Evolutionary conservation across 768 basidiomycete species (phyloP).

Genomic region (Tephrocybe sp.): DNA sequence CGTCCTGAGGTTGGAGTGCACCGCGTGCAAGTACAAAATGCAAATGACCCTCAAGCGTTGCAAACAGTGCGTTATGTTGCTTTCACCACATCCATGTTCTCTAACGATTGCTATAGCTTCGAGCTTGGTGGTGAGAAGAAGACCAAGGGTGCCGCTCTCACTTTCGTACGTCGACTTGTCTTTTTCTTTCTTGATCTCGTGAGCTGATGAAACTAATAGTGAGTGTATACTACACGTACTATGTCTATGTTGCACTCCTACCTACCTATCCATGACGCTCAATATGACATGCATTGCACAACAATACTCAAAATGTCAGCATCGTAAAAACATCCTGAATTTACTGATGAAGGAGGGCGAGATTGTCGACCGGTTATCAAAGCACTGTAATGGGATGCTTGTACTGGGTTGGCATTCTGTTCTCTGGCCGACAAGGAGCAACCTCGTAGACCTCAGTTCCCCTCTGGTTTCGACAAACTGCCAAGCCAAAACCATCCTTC

Average conservation of each 20-base stretch:
- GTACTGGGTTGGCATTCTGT: too few relatives aligned
- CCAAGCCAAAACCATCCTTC: too few relatives aligned
- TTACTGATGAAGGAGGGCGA: too few relatives aligned
- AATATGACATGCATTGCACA: constrained; percentile 23
- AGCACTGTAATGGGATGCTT: too few relatives aligned
- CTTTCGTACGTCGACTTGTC: constrained; percentile 66
- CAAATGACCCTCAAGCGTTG: constrained; percentile 95
- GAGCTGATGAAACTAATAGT: constrained; percentile 13
- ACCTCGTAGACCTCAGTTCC: too few relatives aligned
- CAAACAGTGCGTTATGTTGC: constrained; percentile 76
- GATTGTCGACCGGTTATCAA: too few relatives aligned
- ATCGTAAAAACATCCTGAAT: too few relatives aligned
- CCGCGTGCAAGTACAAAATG: constrained; percentile 98
- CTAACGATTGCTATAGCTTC: constrained; percentile 55
- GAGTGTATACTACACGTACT: constrained; percentile 17
- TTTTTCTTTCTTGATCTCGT: not conserved
- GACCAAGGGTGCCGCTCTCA: constrained; percentile 95
- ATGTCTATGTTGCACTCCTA: constrained; percentile 17
- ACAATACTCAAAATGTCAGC: not conserved
- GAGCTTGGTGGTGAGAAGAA: constrained; percentile 99
- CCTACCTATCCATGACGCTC: constrained; percentile 11
- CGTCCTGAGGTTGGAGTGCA: constrained; percentile 96
- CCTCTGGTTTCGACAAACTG: too few relatives aligned
- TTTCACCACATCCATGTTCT: not conserved
- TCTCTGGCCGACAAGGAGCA: too few relatives aligned